phyloP scores from a whole-genome alignment of 176 grass and related monocot genomes.

The Leersia perrieri region DNA sequence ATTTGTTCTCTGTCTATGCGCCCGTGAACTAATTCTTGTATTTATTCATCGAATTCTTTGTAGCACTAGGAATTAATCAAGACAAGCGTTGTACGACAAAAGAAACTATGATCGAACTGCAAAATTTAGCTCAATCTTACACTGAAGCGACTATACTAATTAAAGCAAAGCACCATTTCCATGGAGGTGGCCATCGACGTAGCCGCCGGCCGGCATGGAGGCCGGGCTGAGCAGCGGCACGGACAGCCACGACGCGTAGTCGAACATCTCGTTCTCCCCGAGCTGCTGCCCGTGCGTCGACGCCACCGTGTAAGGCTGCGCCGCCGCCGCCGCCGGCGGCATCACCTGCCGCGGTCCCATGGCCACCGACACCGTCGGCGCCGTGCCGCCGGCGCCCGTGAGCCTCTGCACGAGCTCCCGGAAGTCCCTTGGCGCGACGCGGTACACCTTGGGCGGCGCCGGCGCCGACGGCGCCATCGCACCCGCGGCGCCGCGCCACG shows the following conservation, averaged over 20 bases:
- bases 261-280: slow-evolving; percentile 22
- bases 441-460: slow-evolving; percentile 51
- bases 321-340: not conserved
- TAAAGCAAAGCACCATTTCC: slow-evolving; percentile 1
- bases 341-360: not conserved
- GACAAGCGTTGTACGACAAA: not conserved
- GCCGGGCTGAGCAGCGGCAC: slow-evolving; percentile 54
- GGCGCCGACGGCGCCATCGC: not conserved
- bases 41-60: not conserved
- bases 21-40: not conserved
- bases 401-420: slow-evolving; percentile 65
- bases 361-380: not conserved
- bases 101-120: not conserved
- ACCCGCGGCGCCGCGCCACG: not conserved
- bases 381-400: slow-evolving; percentile 32
- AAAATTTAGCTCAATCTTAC: not conserved
- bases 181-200: slow-evolving; percentile 16
- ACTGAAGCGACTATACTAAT: not conserved
- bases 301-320: not conserved
- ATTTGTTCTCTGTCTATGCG: not conserved
- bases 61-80: not conserved
- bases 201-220: slow-evolving; percentile 33
- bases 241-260: slow-evolving; percentile 50
- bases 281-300: not conserved
- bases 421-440: slow-evolving; percentile 53